Evolutionary conservation across 352 stramenopile genomes (phyloP).

Genomic region (Thalassiosira ordinaria): DNA sequence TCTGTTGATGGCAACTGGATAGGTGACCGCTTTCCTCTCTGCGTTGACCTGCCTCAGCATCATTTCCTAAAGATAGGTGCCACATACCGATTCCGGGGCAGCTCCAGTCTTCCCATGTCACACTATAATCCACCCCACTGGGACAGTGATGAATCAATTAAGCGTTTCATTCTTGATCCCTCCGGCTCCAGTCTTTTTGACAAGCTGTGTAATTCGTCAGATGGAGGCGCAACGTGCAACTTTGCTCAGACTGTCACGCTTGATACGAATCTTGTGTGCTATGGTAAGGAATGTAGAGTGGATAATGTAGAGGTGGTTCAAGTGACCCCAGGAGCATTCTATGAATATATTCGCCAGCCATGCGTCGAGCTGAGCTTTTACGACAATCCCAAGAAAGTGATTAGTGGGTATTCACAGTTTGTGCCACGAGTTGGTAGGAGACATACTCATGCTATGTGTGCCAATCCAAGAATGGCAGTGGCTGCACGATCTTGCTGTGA

Average conservation of each 20-base stretch:
- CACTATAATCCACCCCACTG: slow-evolving; percentile 48
- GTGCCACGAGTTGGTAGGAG: slow-evolving; percentile 25
- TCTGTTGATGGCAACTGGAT: slow-evolving; percentile 73
- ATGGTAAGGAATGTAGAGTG: slow-evolving; percentile 59
- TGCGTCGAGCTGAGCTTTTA: slow-evolving; percentile 64
- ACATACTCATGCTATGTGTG: slow-evolving; percentile 62
- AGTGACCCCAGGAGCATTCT: slow-evolving; percentile 61
- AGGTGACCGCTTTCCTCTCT: slow-evolving; percentile 83
- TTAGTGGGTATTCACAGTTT: slow-evolving; percentile 42
- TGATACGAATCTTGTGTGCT: slow-evolving; percentile 57
- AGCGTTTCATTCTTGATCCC: slow-evolving; percentile 59
- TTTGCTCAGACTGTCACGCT: slow-evolving; percentile 54
- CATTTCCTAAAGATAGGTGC: slow-evolving; percentile 62
- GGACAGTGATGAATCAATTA: slow-evolving; percentile 62
- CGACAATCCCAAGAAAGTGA: slow-evolving; percentile 59
- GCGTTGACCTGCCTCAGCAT: slow-evolving; percentile 69
- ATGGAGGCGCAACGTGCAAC: slow-evolving; percentile 46
- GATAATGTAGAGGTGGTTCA: slow-evolving; percentile 60
- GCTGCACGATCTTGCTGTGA: slow-evolving; percentile 53
- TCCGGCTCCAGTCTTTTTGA: slow-evolving; percentile 51
- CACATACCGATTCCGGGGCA: not conserved
- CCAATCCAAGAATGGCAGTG: slow-evolving; percentile 40
- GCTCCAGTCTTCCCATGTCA: slow-evolving; percentile 32
- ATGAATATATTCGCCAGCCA: slow-evolving; percentile 68
- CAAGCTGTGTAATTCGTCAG: slow-evolving; percentile 55